Percentiles rank a stretch among this genome's conserved stretches.
Evolutionary conservation across 2,329 filamentous ascomycete species (phyloP).

Genomic region (Cercospora zeae-maydis): DNA sequence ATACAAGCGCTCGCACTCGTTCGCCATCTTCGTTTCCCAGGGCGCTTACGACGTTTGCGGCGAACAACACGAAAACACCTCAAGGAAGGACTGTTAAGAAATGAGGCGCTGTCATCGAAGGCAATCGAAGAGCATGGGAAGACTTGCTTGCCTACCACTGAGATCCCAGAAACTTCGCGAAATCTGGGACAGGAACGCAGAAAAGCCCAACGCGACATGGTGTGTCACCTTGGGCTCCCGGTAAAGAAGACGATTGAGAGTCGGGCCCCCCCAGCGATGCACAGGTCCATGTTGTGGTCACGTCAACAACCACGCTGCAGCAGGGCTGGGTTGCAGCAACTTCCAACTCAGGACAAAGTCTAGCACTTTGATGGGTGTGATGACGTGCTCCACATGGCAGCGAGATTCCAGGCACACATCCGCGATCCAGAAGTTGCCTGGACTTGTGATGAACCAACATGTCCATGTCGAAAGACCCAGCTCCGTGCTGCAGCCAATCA

Average conservation of each 20-base stretch:
- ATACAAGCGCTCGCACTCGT: not conserved
- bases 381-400: slow-evolving; percentile 11
- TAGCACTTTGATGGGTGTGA: not conserved
- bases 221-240: not conserved
- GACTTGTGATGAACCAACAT: slow-evolving; percentile 4
- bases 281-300: slow-evolving; percentile 2
- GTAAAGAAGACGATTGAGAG: not conserved
- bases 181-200: slow-evolving; percentile 7
- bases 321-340: not conserved
- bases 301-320: slow-evolving; percentile 2
- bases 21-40: not conserved
- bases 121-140: slow-evolving; percentile 15
- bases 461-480: not conserved
- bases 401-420: not conserved
- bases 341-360: not conserved
- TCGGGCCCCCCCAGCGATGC: slow-evolving; percentile 1
- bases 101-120: slow-evolving; percentile 8
- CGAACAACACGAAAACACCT: not conserved
- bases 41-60: slow-evolving; percentile 3
- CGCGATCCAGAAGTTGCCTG: not conserved
- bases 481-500: not conserved
- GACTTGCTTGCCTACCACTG: slow-evolving; percentile 4
- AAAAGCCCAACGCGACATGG: slow-evolving; percentile 9
- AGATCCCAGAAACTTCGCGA: slow-evolving; percentile 5
- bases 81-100: slow-evolving; percentile 5